Evolutionary conservation across 164 flowering plant genomes (phyloP), one percentile per base, ranked within the genome.

Genomic region (Umbellularia californica): DNA sequence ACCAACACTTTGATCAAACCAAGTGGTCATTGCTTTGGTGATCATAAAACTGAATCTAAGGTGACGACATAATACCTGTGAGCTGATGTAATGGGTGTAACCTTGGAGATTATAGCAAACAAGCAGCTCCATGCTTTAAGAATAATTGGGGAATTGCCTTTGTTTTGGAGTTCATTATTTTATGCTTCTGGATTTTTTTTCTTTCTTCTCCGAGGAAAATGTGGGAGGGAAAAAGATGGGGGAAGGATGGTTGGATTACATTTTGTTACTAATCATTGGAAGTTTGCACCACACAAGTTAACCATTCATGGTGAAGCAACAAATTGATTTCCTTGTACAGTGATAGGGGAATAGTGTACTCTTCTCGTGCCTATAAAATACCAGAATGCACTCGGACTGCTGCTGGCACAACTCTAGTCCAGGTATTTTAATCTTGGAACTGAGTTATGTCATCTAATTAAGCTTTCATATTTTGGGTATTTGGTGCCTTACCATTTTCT

Each of bases 391-490:
- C 88, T 68, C 78, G 98, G 33, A 78, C 88, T 83, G 99, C 97
- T 81, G 95, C 97, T 76, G 99, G 99, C 66, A 91, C 96, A 66
- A 97, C 99, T 58, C 79, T 96, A 65, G 83, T 96, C 68, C 99
- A 94, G 92, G 97, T 93, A 82, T 60, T 58, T 28, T 35, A 13
- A 28, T 58, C 19, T 58, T 14, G 69, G 20, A 28, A 55, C 33
- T 20, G 14, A 30, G 28, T 67, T 67, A 15, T 13, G 20, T 67
- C 20, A 3, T 25, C 47, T 17, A 17, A 30, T 17, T 3, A 24
- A 13, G 69, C 69, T 13, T 67, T 20, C 17, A 17, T 67, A 70
- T 20, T 50, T 69, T 70, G 2, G 58, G 19, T 14, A 22, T 25
- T 75, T 58, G n/a, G 17, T 58, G 65, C 9, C 55, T 33, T 55